Conservation (phyloP, 2,329 filamentous ascomycete genomes). For the Ophiostoma novo-ulmi region DNA sequence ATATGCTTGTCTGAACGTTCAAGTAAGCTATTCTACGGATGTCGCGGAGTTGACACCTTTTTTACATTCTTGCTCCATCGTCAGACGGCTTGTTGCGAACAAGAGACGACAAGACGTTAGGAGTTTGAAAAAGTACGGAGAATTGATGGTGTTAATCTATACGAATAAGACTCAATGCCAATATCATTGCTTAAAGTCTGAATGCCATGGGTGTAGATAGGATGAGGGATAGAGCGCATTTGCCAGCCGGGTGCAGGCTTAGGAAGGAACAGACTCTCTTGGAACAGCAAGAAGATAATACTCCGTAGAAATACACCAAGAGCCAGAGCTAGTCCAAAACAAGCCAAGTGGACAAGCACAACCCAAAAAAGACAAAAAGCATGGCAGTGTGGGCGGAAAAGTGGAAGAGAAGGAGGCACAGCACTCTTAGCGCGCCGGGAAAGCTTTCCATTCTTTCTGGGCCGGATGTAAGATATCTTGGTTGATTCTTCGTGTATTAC, state of each 20-base stretch:
- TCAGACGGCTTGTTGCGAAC: not conserved
- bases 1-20: not conserved
- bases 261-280: not conserved
- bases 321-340: not conserved
- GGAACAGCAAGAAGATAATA: too few species aligned
- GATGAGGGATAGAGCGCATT: not conserved
- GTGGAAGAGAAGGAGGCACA: slow-evolving; percentile 12
- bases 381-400: slow-evolving; percentile 4
- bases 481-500: too few species aligned
- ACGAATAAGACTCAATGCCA: not conserved
- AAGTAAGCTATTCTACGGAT: not conserved
- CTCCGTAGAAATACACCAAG: not conserved
- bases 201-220: not conserved
- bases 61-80: not conserved
- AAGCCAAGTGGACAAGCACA: not conserved
- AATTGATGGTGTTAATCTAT: not conserved
- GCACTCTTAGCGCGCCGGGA: slow-evolving; percentile 11
- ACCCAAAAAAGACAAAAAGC: not conserved
- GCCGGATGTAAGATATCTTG: not conserved
- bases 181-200: not conserved
- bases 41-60: not conserved
- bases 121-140: not conserved
- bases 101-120: not conserved
- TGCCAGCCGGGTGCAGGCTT: not conserved
- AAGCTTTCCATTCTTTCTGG: not conserved